Evolutionary conservation across 2,329 filamentous ascomycete species (phyloP).

Genomic region (Microthyrium microscopicum): DNA sequence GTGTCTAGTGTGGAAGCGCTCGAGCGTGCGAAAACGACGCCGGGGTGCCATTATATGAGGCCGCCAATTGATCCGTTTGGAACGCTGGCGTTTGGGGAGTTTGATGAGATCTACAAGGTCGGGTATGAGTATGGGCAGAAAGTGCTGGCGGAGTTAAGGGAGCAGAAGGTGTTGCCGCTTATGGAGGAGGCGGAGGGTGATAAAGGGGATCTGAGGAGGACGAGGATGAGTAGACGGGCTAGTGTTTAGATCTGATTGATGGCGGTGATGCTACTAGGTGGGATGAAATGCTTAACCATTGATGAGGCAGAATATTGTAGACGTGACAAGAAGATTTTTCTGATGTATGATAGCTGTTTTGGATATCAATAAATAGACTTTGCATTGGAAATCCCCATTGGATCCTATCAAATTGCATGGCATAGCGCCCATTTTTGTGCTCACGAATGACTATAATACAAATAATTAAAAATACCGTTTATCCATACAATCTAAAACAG

Average conservation of each 20-base stretch:
- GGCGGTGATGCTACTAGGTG: too few relatives aligned
- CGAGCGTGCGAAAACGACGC: slow-evolving; percentile 77
- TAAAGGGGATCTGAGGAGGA: slow-evolving; percentile 31
- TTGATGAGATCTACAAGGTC: slow-evolving; percentile 87
- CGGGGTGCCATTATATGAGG: slow-evolving; percentile 90
- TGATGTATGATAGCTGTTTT: too few relatives aligned
- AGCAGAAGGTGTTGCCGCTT: slow-evolving; percentile 55
- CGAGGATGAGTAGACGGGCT: slow-evolving; percentile 33
- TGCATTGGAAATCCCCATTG: too few relatives aligned
- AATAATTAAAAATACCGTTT: too few relatives aligned
- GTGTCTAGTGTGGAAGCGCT: slow-evolving; percentile 89
- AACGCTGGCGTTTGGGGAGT: slow-evolving; percentile 90
- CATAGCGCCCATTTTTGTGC: too few relatives aligned
- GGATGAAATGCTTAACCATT: too few relatives aligned
- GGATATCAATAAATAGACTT: too few relatives aligned
- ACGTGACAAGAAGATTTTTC: too few relatives aligned
- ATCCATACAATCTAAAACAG: too few relatives aligned
- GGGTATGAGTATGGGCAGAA: slow-evolving; percentile 76
- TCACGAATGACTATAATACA: too few relatives aligned
- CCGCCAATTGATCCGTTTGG: slow-evolving; percentile 88
- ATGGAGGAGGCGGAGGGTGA: slow-evolving; percentile 28
- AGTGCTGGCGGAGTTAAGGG: slow-evolving; percentile 59
- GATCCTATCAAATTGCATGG: too few relatives aligned
- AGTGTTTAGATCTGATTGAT: slow-evolving; percentile 26
- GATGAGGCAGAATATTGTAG: too few relatives aligned